Evolutionary conservation across 805 yeast genomes (phyloP).

Genomic region (Metschnikowia vanudenii): DNA sequence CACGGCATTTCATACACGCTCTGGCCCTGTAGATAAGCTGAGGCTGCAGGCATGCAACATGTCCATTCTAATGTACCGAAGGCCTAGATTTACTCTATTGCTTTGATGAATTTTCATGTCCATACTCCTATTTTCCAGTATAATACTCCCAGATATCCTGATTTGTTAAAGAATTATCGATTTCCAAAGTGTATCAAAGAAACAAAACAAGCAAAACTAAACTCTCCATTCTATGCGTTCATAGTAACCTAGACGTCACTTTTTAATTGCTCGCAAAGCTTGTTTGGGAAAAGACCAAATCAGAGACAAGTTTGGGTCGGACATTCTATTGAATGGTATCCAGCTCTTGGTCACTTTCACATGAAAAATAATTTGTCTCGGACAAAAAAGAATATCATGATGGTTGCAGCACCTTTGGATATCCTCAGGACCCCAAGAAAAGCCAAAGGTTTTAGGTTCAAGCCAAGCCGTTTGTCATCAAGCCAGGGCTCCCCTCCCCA

Average conservation of each 20-base stretch:
- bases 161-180: too few species aligned
- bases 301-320: neutral
- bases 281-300: neutral
- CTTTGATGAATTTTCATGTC: neutral
- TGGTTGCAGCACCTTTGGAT: constrained; percentile 3
- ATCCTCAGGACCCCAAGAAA: constrained; percentile 1
- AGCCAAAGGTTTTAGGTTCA: neutral
- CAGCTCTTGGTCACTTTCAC: neutral
- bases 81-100: constrained; percentile 2
- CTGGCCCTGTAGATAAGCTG: constrained; percentile 1
- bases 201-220: neutral
- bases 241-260: neutral
- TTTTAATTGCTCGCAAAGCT: neutral
- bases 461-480: neutral
- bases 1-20: constrained; percentile 4
- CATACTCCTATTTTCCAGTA: neutral
- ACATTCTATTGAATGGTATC: neutral
- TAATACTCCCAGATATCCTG: neutral
- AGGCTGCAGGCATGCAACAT: constrained; percentile 4
- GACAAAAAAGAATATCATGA: neutral
- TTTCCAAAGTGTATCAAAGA: neutral
- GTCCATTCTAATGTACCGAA: neutral
- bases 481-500: constrained; percentile 1
- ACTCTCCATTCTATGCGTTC: neutral
- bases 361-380: neutral